Evolutionary conservation across 1,284 basidiomycete genomes (phyloP).

Genomic region (Rhodofomes roseus): DNA sequence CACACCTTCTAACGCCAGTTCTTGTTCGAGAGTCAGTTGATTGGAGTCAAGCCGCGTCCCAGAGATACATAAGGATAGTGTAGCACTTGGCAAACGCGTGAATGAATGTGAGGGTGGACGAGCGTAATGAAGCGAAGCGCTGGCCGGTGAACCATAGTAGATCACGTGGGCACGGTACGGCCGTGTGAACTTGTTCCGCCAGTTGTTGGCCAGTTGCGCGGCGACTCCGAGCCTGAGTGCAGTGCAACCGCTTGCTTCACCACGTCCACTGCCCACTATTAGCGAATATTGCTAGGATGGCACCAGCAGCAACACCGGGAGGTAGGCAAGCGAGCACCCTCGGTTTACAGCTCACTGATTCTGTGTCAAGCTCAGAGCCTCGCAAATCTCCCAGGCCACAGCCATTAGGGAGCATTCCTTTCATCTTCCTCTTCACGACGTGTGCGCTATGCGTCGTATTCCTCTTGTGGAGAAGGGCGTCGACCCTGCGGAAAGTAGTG

Average conservation of each 20-base stretch:
- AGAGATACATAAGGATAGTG: background rate
- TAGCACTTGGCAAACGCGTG: background rate
- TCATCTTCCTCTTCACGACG: constrained; percentile 57
- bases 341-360: background rate
- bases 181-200: no score
- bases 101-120: background rate
- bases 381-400: constrained; percentile 58
- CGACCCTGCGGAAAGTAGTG: constrained; percentile 53
- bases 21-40: background rate
- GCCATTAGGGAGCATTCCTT: constrained; percentile 53
- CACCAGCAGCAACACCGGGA: background rate
- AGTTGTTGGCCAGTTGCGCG: no score
- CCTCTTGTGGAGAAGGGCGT: constrained; percentile 62
- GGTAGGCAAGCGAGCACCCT: background rate
- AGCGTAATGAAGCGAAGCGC: background rate
- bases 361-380: constrained; percentile 44
- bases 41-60: background rate
- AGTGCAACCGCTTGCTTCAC: no score
- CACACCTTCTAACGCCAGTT: background rate
- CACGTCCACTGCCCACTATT: no score
- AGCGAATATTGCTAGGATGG: background rate
- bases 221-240: no score
- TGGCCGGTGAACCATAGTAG: background rate
- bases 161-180: background rate
- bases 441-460: constrained; percentile 59